These are phyloP conservation scores for Acer negundo DNA, from an alignment of 345 rosid species.

Conservation along the genomic window DNA sequence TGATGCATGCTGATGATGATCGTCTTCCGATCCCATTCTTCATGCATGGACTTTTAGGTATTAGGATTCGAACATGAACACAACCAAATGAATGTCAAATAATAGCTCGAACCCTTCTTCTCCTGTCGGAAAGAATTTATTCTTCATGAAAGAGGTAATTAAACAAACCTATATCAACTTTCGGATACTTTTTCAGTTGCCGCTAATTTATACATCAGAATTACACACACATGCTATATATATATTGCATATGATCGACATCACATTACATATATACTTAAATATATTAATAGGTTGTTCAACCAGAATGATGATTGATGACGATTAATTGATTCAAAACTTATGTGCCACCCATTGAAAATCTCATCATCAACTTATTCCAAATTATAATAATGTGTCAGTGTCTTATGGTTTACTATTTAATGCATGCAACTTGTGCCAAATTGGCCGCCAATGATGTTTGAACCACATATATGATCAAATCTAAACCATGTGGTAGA, in stretches of 20 bases:
- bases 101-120: background rate
- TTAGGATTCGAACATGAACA: background rate
- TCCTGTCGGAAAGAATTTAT: background rate
- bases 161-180: background rate
- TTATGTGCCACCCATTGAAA: background rate
- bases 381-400: too few species aligned
- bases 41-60: background rate
- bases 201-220: too few species aligned
- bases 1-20: background rate
- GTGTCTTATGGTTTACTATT: background rate
- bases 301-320: background rate
- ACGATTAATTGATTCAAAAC: background rate
- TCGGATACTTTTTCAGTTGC: background rate
- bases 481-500: constrained; percentile 7
- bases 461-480: constrained; percentile 13
- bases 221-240: too few species aligned
- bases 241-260: background rate
- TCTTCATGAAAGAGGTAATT: background rate
- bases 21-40: background rate
- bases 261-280: background rate
- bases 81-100: background rate
- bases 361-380: background rate
- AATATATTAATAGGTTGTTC: background rate
- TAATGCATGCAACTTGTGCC: background rate
- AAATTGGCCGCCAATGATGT: constrained; percentile 1